Conservation (phyloP, 805 yeast genomes). For the Saccharomyces kudriavzevii region DNA sequence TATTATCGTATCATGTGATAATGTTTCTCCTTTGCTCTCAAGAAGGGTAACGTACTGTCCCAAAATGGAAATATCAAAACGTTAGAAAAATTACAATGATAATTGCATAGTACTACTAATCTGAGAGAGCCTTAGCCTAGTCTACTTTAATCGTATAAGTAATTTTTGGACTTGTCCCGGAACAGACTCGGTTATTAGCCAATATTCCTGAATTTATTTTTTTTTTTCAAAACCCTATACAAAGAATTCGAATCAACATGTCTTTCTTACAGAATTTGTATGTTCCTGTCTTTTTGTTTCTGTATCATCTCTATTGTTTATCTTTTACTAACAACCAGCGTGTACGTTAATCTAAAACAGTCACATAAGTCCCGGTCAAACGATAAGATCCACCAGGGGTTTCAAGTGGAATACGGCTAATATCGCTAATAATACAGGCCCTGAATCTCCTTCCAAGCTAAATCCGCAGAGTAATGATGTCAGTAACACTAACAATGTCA, state of each 20-base stretch:
- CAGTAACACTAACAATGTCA: slow-evolving; percentile 4
- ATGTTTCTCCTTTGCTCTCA: too few species aligned
- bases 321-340: slow-evolving; percentile 4
- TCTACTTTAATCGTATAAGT: not conserved
- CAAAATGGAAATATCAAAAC: not conserved
- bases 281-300: slow-evolving; percentile 5
- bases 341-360: slow-evolving; percentile 9
- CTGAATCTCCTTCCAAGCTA: not conserved
- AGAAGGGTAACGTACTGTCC: not conserved
- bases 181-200: slow-evolving; percentile 2
- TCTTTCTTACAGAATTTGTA: slow-evolving; percentile 28
- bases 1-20: not conserved
- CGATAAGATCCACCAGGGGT: slow-evolving; percentile 40
- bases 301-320: not conserved
- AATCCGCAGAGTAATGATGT: not conserved
- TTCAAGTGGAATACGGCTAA: slow-evolving; percentile 33
- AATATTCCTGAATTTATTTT: not conserved
- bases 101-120: not conserved
- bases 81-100: not conserved
- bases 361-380: slow-evolving; percentile 40
- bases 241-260: slow-evolving; percentile 7
- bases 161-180: not conserved
- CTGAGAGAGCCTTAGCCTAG: not conserved
- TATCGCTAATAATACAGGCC: slow-evolving; percentile 4
- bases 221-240: not conserved